phyloP scores from a whole-genome alignment of 352 stramenopile species.

The Globisporangium yorkense region DNA sequence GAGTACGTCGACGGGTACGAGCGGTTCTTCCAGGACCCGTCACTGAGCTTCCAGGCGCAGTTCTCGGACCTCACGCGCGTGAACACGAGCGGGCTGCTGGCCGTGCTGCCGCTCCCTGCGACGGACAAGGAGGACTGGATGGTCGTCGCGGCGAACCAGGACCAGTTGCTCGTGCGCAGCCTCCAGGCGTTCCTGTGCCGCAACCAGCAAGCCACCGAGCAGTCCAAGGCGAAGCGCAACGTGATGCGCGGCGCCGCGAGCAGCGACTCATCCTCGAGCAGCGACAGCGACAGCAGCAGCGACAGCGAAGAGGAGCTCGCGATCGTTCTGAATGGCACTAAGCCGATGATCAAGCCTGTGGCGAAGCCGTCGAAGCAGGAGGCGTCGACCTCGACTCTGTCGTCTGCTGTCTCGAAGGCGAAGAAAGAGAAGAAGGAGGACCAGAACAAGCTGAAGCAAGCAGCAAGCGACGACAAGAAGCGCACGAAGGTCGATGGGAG shows the following conservation, averaged over 20 bases:
- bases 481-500: not conserved
- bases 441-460: not conserved
- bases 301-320: slow-evolving; percentile 11
- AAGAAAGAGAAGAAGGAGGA: slow-evolving; percentile 3
- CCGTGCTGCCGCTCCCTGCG: slow-evolving; percentile 49
- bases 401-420: not conserved
- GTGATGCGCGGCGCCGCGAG: slow-evolving; percentile 17
- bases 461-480: slow-evolving; percentile 4
- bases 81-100: slow-evolving; percentile 60
- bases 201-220: slow-evolving; percentile 45
- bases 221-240: slow-evolving; percentile 33
- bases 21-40: slow-evolving; percentile 76
- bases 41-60: slow-evolving; percentile 60
- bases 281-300: slow-evolving; percentile 13
- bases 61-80: slow-evolving; percentile 76
- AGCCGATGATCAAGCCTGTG: slow-evolving; percentile 1
- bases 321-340: slow-evolving; percentile 2
- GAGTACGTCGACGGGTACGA: slow-evolving; percentile 80
- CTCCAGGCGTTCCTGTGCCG: slow-evolving; percentile 59
- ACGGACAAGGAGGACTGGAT: slow-evolving; percentile 68
- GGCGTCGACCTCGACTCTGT: not conserved
- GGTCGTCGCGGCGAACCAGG: slow-evolving; percentile 66
- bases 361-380: not conserved
- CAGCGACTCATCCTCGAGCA: slow-evolving; percentile 19
- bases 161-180: slow-evolving; percentile 64